Base-by-base conservation (phyloP, 2,329 filamentous ascomycete species). In the Aspergillus caelatus region DNA sequence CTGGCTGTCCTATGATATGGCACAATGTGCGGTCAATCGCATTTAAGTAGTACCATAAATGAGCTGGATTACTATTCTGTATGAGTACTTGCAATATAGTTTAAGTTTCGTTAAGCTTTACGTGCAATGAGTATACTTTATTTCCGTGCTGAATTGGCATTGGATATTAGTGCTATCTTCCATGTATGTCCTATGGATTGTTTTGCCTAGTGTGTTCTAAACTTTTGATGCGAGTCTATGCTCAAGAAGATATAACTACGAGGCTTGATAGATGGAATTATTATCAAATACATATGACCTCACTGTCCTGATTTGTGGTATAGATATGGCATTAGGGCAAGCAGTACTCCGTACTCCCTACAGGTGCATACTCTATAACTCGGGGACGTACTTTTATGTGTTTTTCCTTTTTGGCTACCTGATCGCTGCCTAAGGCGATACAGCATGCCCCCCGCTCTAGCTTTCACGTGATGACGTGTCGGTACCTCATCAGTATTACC, bases 381-480 rank as follows among this genome's bases (percentile, higher is more conserved):
- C 32, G 11, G 5, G 32, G 32, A 34, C 10, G 32, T 34, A 34
- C 34, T 16, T 16, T 4, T n/a, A 8, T n/a, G 19, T 9, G 16
- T 41, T 41, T 41, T 41, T 10, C 19, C 19, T 8, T 41, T 41
- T n/a, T 41, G 39, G 39, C 16, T 8, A 16, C 45, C 45, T 14
- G 21, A 26, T 48, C 45, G 28, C 48, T 30, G 48, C 48, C 48
- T 52, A 2, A 52, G 48, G 48, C 48, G 10, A n/a, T 21, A 41
- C 2, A 19, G 19, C 12, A n/a, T 19, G 52, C 21, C 48, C 56
- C 45, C 55, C 56, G 36, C 55, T 30, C 28, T 11, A 48, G 21
- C n/a, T 39, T 39, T 62, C 61, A 63, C 62, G 62, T 63, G 62
- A 63, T 43, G 58, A 57, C 58, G 58, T 63, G 62, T 63, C 58